Base-by-base conservation (phyloP, 306 rosid species). In the Cicer yamashitae region DNA sequence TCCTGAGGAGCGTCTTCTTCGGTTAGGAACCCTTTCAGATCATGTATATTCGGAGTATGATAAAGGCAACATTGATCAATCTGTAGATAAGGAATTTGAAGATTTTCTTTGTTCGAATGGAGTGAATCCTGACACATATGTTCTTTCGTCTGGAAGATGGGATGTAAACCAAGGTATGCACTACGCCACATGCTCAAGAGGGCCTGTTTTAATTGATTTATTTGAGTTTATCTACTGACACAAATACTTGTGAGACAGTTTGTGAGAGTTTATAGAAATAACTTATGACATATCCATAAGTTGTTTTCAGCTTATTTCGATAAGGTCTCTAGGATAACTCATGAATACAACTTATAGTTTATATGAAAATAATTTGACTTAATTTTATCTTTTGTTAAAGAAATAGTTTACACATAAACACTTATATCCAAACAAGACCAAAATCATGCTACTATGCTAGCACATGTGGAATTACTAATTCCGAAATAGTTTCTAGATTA, bases 61-160 rank as follows among this genome's bases (percentile, higher is more conserved):
- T 53, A 75, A 87, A 40, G 80, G 71, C 50, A 15, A 69, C 82
- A 50, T 58, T 38, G 90, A 84, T 71, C 72, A 82, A 18, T 43
- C 71, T 63, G 51, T 82, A 30, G 88, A 91, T 7, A 79, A 77
- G 82, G 96, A 88, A 75, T 82, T 82, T 7, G 83, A 86, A 86
- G 96, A 84, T 51, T 47, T 82, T 82, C 79, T 82, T 70, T 50
- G 8, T 40, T 70, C 92, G 40, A 83, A 63, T 7, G 84, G 84
- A 9, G 70, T 79, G 83, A 86, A 87, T 77, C 80, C 89, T 6
- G 77, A 86, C 57, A 60, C 39, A 41, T 81, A 66, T 30, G 76
- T 87, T 30, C 94, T 90, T 75, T 91, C 97, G 18, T 91, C 97
- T 0, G 93, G 92, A 81, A 81, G 89, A 79, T 86, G 89, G 94